These are phyloP conservation scores for Rhodomyrtus psidioides DNA, from an alignment of 441 rosid genomes.

Conservation along the genomic window DNA sequence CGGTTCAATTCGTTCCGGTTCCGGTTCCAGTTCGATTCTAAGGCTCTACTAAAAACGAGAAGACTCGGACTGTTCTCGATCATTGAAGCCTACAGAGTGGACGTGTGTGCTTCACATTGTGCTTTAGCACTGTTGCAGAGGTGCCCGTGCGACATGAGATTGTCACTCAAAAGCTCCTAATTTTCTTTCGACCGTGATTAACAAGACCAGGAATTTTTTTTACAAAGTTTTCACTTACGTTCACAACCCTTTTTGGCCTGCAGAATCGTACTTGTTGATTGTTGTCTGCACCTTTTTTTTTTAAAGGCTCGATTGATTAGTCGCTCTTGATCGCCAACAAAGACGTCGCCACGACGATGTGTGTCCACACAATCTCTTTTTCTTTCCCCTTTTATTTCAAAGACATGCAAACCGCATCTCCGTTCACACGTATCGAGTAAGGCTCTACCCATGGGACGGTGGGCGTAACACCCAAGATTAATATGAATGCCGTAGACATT, in stretches of 20 bases:
- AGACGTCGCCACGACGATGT: not conserved
- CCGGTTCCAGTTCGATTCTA: no score
- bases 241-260: not conserved
- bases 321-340: not conserved
- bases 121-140: not conserved
- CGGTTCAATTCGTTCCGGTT: no score
- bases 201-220: not conserved
- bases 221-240: not conserved
- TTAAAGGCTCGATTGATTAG: not conserved
- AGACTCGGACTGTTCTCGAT: not conserved
- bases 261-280: not conserved
- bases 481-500: not conserved
- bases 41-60: no score
- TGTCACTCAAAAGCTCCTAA: not conserved
- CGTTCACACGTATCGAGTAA: fast-evolving
- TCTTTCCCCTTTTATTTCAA: not conserved
- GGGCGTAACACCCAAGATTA: not conserved
- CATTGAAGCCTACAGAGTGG: not conserved
- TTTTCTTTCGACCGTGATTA: not conserved
- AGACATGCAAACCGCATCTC: not conserved
- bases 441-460: fast-evolving
- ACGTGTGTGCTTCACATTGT: not conserved
- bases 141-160: not conserved
- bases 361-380: not conserved
- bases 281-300: not conserved